Conservation (phyloP, 2,329 filamentous ascomycete species). For the Aspergillus alliaceus region DNA sequence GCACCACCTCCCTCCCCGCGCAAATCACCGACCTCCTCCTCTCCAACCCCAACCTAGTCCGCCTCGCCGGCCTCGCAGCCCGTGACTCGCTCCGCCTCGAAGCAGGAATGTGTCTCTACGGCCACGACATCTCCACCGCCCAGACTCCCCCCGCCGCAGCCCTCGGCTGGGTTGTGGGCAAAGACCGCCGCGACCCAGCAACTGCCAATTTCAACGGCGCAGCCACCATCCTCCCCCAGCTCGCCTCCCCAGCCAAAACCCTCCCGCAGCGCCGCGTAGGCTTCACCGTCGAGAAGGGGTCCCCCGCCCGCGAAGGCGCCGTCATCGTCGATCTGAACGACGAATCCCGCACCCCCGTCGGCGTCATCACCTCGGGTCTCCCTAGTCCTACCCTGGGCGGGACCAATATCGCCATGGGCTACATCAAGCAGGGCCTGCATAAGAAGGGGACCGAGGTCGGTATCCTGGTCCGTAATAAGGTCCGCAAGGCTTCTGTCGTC, state of each 20-base stretch:
- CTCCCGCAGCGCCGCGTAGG: conserved; percentile 76
- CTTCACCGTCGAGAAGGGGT: conserved; percentile 72
- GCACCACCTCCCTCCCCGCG: conserved; percentile 50
- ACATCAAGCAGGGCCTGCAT: conserved; percentile 76
- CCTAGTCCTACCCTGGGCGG: conserved; percentile 78
- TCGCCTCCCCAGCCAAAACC: conserved; percentile 57
- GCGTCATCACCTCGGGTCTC: conserved; percentile 82
- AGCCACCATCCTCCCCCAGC: conserved; percentile 72
- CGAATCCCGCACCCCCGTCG: conserved; percentile 65
- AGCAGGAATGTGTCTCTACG: conserved; percentile 99
- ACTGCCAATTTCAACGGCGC: conserved; percentile 80
- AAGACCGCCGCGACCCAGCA: conserved; percentile 62
- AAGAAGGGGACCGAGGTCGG: conserved; percentile 81
- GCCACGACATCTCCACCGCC: conserved; percentile 87
- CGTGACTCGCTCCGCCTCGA: conserved; percentile 91
- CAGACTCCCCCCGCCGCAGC: conserved; percentile 68
- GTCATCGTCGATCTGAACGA: conserved; percentile 64
- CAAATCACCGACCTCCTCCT: conserved; percentile 70
- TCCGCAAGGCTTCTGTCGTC: conserved; percentile 70
- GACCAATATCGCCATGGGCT: conserved; percentile 95
- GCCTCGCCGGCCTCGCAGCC: conserved; percentile 84
- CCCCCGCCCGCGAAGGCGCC: conserved; percentile 86
- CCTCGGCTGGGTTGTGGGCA: conserved; percentile 80
- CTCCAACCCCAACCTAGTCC: conserved; percentile 63
- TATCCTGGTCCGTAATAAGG: conserved; percentile 74